Percentiles rank a stretch among this genome's conserved stretches.
phyloP scores from a whole-genome alignment of 305 asterid genomes.

The Euphrasia arctica region DNA sequence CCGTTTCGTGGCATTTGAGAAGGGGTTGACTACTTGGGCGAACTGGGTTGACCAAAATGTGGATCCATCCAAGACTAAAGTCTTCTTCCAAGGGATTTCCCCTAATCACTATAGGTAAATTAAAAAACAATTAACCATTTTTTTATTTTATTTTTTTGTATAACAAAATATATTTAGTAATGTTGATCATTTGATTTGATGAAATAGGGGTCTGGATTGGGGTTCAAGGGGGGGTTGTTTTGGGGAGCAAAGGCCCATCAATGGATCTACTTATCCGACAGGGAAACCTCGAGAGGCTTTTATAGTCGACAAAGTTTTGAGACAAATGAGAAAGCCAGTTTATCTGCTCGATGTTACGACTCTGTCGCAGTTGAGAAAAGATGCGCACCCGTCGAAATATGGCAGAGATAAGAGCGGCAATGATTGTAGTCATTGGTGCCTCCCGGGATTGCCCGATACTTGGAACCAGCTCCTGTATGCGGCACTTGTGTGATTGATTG shows the following conservation, averaged over 20 bases:
- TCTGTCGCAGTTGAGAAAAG: constrained; percentile 50
- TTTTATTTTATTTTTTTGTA: neutral
- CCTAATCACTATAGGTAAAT: constrained; percentile 66
- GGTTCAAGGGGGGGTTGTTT: constrained; percentile 31
- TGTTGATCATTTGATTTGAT: neutral
- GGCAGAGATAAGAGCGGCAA: constrained; percentile 33
- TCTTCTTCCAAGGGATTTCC: constrained; percentile 73
- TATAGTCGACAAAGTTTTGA: constrained; percentile 36
- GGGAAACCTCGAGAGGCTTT: constrained; percentile 26
- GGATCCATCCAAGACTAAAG: constrained; percentile 52
- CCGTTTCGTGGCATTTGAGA: constrained; percentile 51
- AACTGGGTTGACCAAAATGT: constrained; percentile 65
- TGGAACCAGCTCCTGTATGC: constrained; percentile 53
- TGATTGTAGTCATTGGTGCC: constrained; percentile 65
- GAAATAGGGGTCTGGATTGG: constrained; percentile 28
- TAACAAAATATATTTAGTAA: neutral
- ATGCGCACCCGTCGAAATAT: constrained; percentile 56
- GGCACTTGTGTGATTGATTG: constrained; percentile 23
- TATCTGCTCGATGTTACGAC: constrained; percentile 46
- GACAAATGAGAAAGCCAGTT: constrained; percentile 35
- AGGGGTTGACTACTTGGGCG: constrained; percentile 71
- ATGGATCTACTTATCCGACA: constrained; percentile 24
- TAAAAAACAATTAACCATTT: neutral
- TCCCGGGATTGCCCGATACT: constrained; percentile 61
- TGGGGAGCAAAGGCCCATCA: constrained; percentile 33